Evolutionary conservation across 2,329 filamentous ascomycete species (phyloP), one percentile per base, ranked within the genome.

Genomic region (Harringtonia lauricola): DNA sequence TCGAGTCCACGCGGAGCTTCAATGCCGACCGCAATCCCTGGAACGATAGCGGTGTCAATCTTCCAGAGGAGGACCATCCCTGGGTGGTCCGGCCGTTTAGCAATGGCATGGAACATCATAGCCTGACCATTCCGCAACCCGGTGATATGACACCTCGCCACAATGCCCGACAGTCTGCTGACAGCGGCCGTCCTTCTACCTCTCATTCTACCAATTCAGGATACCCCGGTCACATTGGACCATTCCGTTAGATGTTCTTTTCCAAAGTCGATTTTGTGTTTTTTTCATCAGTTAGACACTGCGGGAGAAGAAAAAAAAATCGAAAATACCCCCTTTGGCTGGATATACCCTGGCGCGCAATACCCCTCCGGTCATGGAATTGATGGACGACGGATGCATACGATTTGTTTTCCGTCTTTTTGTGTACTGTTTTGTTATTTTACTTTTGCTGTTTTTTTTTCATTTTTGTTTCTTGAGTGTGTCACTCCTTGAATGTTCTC

Each of bases 1-100:
- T 95, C 62, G 90, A 96, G 65, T 95, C 89, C 39, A 88, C 88
- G 30, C 85, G 90, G 59, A 95, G 88, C 68, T 81, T 82, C 63
- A 81, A 81, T 51, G 87, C 87, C 54, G 94, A 95, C 63, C 85
- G 89, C 64, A 95, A 95, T 66, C 89, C 89, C 49, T 96, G 90
- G 90, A 95, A 95, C 62, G 90, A 96, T 62, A 94, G 87, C 58
- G 90, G 89, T 56, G 88, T 95, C 59, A 95, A 95, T 61, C 79
- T 95, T 53, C 74, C 85, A 50, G 90, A 95, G 56, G 87, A 95
- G 51, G 88, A 95, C 54, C 76, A 78, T 60, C 72, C 74, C 33
- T 81, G 78, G 77, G 64, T 71, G 42, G 65, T 65, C 41, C 76
- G 78, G 51, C 76, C 77, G 54, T 75, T 81, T 54, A 74, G 76